Base-by-base conservation (phyloP, 768 basidiomycete species). In the Daedaleopsis sinensis region DNA sequence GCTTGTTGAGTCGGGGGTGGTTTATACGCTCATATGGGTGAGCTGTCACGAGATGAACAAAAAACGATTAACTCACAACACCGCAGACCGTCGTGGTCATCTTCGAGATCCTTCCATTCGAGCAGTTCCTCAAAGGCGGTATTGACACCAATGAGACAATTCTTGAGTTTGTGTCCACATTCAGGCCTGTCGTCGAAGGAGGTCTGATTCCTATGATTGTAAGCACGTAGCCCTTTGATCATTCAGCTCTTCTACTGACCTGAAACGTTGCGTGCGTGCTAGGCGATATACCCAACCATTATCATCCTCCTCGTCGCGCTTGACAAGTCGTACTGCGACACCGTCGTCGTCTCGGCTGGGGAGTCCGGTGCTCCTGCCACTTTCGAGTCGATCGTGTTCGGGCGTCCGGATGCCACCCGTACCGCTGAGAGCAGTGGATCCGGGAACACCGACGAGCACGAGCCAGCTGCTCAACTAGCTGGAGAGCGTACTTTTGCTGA, bases 291-390 rank as follows among this genome's bases (percentile, higher is more conserved):
- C 18, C 39, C 39, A 2, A 42, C 39, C 2, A 11, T 42, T 10
- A 42, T 42, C 39, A 42, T 42, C 11, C 58, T 59, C 39, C 52
- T 59, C 43, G 52, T 51, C 21, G 58, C 58, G 8, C 42, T 59
- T 12, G 51, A 59, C 51, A 59, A 59, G 19, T 59, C 58, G 18
- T 59, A 52, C 51, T 50, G 58, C 35, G 52, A 52, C 51, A 44
- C 51, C 18, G 38, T 32, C 27, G 27, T 32, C 27, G 27, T 32
- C 27, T 32, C 27, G 27, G 27, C 7, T 32, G 27, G 27, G 27
- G 27, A 32, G 27, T 32, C 27, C 7, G 27, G 27, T 32, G 27
- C 4, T 32, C 27, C 27, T 32, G 27, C 27, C 27, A 7, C 27
- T 7, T 32, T 32, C 27, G 27, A 32, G 27, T n/a, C n/a, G n/a